Conservation (phyloP, 1,139 yeast genomes). For the Pichia sp. region DNA sequence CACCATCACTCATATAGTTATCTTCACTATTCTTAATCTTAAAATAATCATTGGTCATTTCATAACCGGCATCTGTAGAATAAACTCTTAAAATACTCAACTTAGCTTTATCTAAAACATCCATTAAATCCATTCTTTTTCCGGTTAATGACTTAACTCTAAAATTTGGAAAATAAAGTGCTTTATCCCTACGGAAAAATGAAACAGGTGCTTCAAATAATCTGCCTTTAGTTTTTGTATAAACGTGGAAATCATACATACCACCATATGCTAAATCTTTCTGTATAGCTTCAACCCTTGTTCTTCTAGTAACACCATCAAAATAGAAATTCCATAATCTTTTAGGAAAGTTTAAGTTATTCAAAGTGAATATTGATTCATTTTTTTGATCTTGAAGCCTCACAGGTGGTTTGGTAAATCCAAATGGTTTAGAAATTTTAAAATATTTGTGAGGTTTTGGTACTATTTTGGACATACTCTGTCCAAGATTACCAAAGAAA, state of each 20-base stretch:
- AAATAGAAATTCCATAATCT: slow-evolving; percentile 29
- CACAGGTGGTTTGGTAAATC: slow-evolving; percentile 37
- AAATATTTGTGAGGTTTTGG: slow-evolving; percentile 31
- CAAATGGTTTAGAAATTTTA: slow-evolving; percentile 50
- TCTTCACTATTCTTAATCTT: slow-evolving; percentile 34
- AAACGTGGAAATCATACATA: slow-evolving; percentile 75
- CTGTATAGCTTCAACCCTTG: slow-evolving; percentile 44
- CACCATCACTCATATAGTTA: slow-evolving; percentile 34
- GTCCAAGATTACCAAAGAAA: slow-evolving; percentile 29
- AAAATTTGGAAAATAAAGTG: slow-evolving; percentile 84
- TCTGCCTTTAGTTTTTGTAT: slow-evolving; percentile 76
- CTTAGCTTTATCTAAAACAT: slow-evolving; percentile 41
- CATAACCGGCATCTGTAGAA: slow-evolving; percentile 68
- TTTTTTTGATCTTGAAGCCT: slow-evolving; percentile 20
- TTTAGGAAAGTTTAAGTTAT: slow-evolving; percentile 25
- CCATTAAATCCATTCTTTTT: slow-evolving; percentile 37
- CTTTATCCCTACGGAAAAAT: slow-evolving; percentile 65
- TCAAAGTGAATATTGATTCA: slow-evolving; percentile 19
- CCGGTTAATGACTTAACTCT: slow-evolving; percentile 49
- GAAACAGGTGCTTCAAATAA: slow-evolving; percentile 75
- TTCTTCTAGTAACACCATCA: slow-evolving; percentile 46
- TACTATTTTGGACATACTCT: slow-evolving; percentile 27
- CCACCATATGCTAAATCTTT: slow-evolving; percentile 83
- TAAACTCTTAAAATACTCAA: slow-evolving; percentile 60
- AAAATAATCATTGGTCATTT: slow-evolving; percentile 59